These are phyloP conservation scores for Thyridium curvatum DNA, from an alignment of 2,329 filamentous ascomycete species.

Conservation along the genomic window DNA sequence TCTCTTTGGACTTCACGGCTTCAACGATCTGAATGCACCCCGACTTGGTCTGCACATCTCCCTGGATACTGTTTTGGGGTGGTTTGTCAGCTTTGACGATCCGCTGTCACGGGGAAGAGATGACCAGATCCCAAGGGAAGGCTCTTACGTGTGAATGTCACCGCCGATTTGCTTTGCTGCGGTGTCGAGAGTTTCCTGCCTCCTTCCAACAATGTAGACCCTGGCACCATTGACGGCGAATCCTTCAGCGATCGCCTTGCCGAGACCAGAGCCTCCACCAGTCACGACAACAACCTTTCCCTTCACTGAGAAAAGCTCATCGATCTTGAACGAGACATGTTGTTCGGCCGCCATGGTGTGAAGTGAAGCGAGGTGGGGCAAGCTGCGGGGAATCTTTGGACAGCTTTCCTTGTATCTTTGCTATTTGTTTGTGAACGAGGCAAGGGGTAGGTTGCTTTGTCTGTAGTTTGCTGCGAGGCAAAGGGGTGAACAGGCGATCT, in stretches of 20 bases:
- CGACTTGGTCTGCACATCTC: slow-evolving; percentile 16
- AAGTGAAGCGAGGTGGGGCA: background rate
- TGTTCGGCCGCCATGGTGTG: slow-evolving; percentile 7
- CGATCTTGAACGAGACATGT: slow-evolving; percentile 15
- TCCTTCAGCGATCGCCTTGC: slow-evolving; percentile 34
- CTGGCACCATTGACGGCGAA: slow-evolving; percentile 36
- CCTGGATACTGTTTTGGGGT: slow-evolving; percentile 11
- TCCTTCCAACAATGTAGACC: slow-evolving; percentile 37
- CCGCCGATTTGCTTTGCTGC: slow-evolving; percentile 16
- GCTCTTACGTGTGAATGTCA: slow-evolving; percentile 10
- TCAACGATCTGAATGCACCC: slow-evolving; percentile 16
- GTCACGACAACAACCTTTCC: slow-evolving; percentile 33
- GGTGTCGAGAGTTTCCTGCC: slow-evolving; percentile 32
- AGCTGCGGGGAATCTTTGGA: background rate
- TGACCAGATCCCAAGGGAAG: background rate
- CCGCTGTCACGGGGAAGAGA: too few species aligned
- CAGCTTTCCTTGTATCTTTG: background rate
- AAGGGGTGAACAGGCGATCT: too few species aligned
- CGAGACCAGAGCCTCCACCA: slow-evolving; percentile 37
- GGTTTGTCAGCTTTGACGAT: too few species aligned
- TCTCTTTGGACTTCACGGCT: slow-evolving; percentile 12
- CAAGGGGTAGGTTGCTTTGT: too few species aligned
- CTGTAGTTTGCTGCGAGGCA: too few species aligned
- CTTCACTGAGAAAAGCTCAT: slow-evolving; percentile 29
- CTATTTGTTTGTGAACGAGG: background rate